Evolutionary conservation across 352 stramenopile genomes (phyloP).

Genomic region (Phytopythium boreale): DNA sequence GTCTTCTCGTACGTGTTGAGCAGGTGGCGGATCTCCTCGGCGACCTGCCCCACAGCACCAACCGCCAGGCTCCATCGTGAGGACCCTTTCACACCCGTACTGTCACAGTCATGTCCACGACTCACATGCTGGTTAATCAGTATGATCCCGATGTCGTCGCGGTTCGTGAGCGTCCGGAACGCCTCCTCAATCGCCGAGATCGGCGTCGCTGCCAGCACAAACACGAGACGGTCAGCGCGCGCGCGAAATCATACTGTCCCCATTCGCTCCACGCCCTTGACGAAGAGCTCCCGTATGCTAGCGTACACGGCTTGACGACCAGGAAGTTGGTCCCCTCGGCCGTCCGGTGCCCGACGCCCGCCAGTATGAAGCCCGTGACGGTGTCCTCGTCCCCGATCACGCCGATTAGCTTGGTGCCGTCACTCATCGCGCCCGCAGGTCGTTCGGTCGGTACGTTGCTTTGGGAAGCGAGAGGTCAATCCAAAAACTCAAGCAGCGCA

Average conservation of each 20-base stretch:
- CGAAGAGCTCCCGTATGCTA: not conserved
- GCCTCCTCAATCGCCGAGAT: constrained; percentile 89
- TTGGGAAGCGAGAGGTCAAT: too few relatives aligned
- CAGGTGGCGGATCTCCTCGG: constrained; percentile 97
- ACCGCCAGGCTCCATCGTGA: not conserved
- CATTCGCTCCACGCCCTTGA: not conserved
- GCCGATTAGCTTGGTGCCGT: constrained; percentile 82
- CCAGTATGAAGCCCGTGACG: constrained; percentile 97
- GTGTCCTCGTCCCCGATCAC: constrained; percentile 95
- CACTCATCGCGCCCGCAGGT: constrained; percentile 42
- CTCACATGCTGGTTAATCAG: constrained; percentile 98
- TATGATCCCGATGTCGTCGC: constrained; percentile 98
- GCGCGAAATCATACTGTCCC: too few relatives aligned
- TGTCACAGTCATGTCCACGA: not conserved
- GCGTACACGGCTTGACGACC: constrained; percentile 93
- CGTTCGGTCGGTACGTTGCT: not conserved
- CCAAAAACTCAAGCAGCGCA: not conserved
- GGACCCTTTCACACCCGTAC: not conserved
- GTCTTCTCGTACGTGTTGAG: constrained; percentile 98
- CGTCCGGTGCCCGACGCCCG: constrained; percentile 94
- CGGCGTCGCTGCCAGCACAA: constrained; percentile 61
- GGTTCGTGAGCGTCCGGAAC: constrained; percentile 91
- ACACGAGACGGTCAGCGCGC: not conserved
- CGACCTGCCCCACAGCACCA: constrained; percentile 53
- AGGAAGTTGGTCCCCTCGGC: constrained; percentile 96